Conservation (phyloP, 2,329 filamentous ascomycete species). For the Botrytis squamosa region DNA sequence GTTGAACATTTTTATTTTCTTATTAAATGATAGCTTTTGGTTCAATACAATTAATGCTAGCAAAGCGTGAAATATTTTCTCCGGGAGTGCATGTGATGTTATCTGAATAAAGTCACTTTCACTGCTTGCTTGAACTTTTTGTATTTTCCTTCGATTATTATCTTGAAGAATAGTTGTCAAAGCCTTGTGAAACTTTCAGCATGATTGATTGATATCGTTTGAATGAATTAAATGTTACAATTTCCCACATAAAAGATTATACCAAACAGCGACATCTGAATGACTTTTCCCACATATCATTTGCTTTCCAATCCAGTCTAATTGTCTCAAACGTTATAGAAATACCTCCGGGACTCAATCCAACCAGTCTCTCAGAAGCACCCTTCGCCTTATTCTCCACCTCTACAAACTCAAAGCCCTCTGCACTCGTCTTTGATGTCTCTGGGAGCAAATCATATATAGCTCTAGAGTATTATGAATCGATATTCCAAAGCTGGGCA, state of each 20-base stretch:
- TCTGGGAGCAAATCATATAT: conserved; percentile 20
- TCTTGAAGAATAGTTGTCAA: too few species aligned
- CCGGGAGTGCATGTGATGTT: too few species aligned
- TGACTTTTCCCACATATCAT: too few species aligned
- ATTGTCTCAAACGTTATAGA: not conserved
- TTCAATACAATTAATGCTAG: not conserved
- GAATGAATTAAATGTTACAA: not conserved
- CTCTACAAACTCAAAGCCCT: conserved; percentile 22
- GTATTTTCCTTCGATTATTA: too few species aligned
- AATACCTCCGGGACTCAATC: conserved; percentile 7
- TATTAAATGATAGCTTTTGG: not conserved
- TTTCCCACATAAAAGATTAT: not conserved
- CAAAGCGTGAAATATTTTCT: too few species aligned
- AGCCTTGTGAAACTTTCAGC: not conserved
- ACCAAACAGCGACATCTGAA: not conserved
- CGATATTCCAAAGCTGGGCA: conserved; percentile 53
- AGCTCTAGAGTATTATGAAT: conserved; percentile 7
- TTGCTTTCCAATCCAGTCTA: not conserved
- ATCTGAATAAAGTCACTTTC: not conserved
- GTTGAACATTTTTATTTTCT: not conserved
- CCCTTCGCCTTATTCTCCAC: conserved; percentile 21
- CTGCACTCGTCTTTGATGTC: not conserved
- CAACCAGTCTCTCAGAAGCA: conserved; percentile 17
- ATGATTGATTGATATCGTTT: not conserved
- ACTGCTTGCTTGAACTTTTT: not conserved